Base-by-base conservation (phyloP, 257 asterid species). In the Gentiana straminea region DNA sequence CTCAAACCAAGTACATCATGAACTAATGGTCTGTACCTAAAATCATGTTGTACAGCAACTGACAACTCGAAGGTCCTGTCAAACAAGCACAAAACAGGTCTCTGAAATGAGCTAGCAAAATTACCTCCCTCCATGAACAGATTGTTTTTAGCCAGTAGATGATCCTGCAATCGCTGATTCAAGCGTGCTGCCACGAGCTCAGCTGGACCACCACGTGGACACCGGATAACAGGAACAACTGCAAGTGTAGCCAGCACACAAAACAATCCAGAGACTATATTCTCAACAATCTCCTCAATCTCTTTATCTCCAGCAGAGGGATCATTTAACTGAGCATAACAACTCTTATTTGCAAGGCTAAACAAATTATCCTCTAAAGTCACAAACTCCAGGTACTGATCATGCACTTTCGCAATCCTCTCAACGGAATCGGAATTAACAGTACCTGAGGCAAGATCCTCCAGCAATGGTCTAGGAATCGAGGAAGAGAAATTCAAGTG, bases 121-220 rank as follows among this genome's bases (percentile, higher is more conserved):
- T 69, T 77, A 41, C 94, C 97, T 37, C 90, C 91, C 63, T 88
- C 97, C 0, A 80, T 72, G 60, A 88, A 88, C 72, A 92, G 69
- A 68, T 92, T 92, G 65, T 88, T 81, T 77, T 92, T 92, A 1
- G 97, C 80, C 77, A 88, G 67, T 57, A 92, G 73, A 77, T 88
- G 99, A 67, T 92, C 97, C 57, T 90, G 83, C 78, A 92, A 68
- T 10, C 90, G 81, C 81, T 88, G 95, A 69, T 88, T 94, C 69
- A 88, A 80, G 74, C 85, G 74, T 7, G 95, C 80, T 0, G 94
- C 99, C 54, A 92, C 97, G 89, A 92, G 81, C 79, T 88, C 97
- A 45, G 99, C 94, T 11, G 99, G 97, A 33, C 99, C 99, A 4
- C 99, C 99, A 54, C 87, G 90, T 38, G 91, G 95, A 55, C 97